These are phyloP conservation scores for Phaeosphaeriaceae sp. DNA, from an alignment of 2,329 filamentous ascomycete genomes.

Conservation along the genomic window DNA sequence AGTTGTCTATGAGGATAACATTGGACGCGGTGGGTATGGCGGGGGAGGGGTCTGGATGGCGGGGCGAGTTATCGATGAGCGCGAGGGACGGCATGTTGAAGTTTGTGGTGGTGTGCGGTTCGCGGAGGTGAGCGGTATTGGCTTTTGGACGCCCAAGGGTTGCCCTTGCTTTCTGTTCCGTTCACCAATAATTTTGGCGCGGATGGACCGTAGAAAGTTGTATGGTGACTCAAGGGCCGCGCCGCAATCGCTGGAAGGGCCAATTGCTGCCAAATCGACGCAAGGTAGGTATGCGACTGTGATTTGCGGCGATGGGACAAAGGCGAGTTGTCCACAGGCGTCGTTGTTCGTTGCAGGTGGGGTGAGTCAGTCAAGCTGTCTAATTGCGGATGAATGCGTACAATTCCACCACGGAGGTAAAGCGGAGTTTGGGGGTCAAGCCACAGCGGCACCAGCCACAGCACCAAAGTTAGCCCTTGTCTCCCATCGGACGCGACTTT, in stretches of 20 bases:
- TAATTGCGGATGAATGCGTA: slow-evolving; percentile 12
- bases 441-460: slow-evolving; percentile 2
- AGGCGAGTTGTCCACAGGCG: neutral
- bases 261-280: neutral
- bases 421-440: slow-evolving; percentile 1
- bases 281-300: neutral
- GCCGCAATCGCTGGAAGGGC: neutral
- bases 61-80: slow-evolving; percentile 83
- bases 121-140: neutral
- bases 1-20: slow-evolving; percentile 96
- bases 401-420: slow-evolving; percentile 1
- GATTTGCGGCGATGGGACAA: neutral
- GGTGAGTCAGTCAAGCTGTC: slow-evolving; percentile 24
- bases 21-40: slow-evolving; percentile 83
- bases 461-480: slow-evolving; percentile 7
- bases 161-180: neutral
- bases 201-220: neutral
- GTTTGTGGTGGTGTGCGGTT: neutral
- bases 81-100: slow-evolving; percentile 53
- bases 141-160: neutral
- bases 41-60: slow-evolving; percentile 76
- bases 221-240: neutral
- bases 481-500: slow-evolving; percentile 24
- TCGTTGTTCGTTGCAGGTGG: slow-evolving; percentile 1
- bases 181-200: neutral